Base-by-base conservation (phyloP, 768 basidiomycete species). In the Agaricus blazei region DNA sequence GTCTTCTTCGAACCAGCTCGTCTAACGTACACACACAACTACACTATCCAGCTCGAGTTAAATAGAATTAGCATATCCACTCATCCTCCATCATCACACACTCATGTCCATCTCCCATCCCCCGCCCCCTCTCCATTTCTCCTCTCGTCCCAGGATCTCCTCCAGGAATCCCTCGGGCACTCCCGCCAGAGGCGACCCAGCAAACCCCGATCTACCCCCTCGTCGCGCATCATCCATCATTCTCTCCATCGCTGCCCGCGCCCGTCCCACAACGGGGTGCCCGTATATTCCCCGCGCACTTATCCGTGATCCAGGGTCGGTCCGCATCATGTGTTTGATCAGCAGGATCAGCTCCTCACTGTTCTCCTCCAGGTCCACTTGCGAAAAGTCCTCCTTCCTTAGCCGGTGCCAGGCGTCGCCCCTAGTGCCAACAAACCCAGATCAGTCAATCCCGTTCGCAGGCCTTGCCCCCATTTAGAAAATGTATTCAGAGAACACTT, bases 321-420 rank as follows among this genome's bases (percentile, higher is more conserved):
- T 82, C 44, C 81, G 81, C 84, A 96, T 89, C 84, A 94, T 89
- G 57, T 77, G 74, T 64, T 72, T 78, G 62, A 96, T 81, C 62
- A 95, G 75, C 43, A 70, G 73, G 56, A 87, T 73, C 56, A 96
- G 73, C 64, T 85, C 82, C 7, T 78, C 74, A 62, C 87, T 90
- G 48, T 74, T 78, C 34, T 79, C 76, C 58, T 79, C 76, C 61
- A 88, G 67, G 64, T 90, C 84, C 54, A 94, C 83, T 67, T 93
- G 92, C 48, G 85, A 82, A 67, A 97, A 94, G 72, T 99, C 91
- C 67, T 96, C 90, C 55, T 83, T 82, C 54, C 97, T 86, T 36
- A 98, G 78, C 60, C 88, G 84, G 64, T 97, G 95, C 97, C 97
- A 99, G 1, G 88, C 82, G 49, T 90, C 85, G 26, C 96, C 96